phyloP scores from a whole-genome alignment of 1,139 yeast species.

The Zygosaccharomyces sapae region DNA sequence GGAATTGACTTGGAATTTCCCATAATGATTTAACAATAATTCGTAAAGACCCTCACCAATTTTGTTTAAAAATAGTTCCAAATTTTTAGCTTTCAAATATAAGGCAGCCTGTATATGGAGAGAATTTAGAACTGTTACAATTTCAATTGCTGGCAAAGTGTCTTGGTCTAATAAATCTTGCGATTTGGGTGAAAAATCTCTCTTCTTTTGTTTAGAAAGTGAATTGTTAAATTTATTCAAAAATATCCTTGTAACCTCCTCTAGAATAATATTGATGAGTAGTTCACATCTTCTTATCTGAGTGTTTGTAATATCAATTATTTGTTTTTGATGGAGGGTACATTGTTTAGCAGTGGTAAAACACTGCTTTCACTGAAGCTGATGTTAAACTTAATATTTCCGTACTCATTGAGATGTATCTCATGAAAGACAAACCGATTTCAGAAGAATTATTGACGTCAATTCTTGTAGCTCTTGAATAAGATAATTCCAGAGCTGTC shows the following conservation, averaged over 20 bases:
- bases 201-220: conserved; percentile 57
- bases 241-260: conserved; percentile 51
- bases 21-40: conserved; percentile 66
- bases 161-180: conserved; percentile 53
- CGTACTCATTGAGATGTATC: conserved; percentile 51
- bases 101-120: conserved; percentile 40
- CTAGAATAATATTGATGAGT: conserved; percentile 60
- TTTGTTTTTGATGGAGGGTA: conserved; percentile 57
- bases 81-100: conserved; percentile 51
- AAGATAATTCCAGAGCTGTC: conserved; percentile 69
- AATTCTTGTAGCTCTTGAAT: conserved; percentile 40
- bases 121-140: conserved; percentile 51
- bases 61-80: conserved; percentile 49
- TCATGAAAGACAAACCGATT: conserved; percentile 43
- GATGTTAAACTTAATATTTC: conserved; percentile 66
- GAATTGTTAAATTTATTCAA: conserved; percentile 47
- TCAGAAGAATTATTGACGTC: conserved; percentile 40
- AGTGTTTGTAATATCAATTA: conserved; percentile 62
- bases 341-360: conserved; percentile 68
- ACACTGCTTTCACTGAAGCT: conserved; percentile 63
- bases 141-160: conserved; percentile 64
- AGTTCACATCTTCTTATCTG: conserved; percentile 66
- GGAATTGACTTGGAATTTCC: conserved; percentile 69
- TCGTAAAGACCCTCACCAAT: conserved; percentile 60
- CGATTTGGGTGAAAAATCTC: conserved; percentile 54